Evolutionary conservation across 2,329 filamentous ascomycete species (phyloP), one percentile per base, ranked within the genome.

Genomic region (Paraphaeosphaeria minitans): DNA sequence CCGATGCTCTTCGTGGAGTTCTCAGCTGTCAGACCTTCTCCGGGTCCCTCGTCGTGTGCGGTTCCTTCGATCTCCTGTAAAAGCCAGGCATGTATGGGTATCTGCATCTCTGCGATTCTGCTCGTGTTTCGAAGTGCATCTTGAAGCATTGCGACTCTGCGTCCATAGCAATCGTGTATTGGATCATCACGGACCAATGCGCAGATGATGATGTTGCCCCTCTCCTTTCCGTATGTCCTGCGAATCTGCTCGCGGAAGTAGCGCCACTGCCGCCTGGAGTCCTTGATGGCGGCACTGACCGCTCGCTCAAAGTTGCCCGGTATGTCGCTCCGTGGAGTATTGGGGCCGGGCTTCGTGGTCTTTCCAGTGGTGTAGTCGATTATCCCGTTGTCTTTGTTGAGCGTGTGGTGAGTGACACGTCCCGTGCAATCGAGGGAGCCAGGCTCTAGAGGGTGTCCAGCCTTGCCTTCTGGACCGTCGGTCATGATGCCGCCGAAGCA

Each of bases 331-430:
- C 67, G 61, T 5, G 67, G 67, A 1, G 65, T 67, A 24, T 67
- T 66, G 0, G 67, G 66, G 42, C 65, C 67, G 24, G 67, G 59
- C 22, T 53, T 61, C n/a, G 55, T 63, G 22, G 61, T 64, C 5
- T 52, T 50, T 2, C 66, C 67, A 22, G 59, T 68, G 33, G 62
- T 51, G 5, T 57, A 53, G 45, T 70, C 61, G 31, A 70, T 65
- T 9, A 68, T 37, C 0, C 67, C 67, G 37, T 70, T 68, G 49
- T 70, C 67, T 42, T 70, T 70, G 59, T 70, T 70, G 19, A 70
- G 58, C 1, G 66, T 68, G 43, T 66, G 63, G 43, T 70, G 67
- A 29, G 66, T 68, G 45, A 70, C 63, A 35, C 67, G 66, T 27
- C 65, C 65, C 6, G 62, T 64, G 50, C 67, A 70, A 24, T 67